These are phyloP conservation scores for Penicillium italicum DNA, from an alignment of 2,329 filamentous ascomycete species.

Conservation along the genomic window DNA sequence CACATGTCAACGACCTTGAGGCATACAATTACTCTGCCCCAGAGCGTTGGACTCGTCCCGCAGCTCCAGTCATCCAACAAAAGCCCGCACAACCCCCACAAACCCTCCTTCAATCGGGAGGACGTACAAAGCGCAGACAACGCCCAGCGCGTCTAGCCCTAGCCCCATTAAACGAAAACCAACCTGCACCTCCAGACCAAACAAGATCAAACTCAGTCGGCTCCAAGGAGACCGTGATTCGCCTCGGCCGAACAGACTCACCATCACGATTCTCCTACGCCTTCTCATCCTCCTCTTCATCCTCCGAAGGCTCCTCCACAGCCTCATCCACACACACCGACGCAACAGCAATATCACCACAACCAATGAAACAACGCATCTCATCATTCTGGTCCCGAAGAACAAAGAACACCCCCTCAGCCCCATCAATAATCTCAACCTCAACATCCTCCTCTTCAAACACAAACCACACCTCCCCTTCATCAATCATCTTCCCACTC, in stretches of 20 bases:
- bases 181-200: slow-evolving; percentile 19
- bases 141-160: slow-evolving; percentile 21
- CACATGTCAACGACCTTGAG: slow-evolving; percentile 53
- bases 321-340: slow-evolving; percentile 3
- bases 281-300: slow-evolving; percentile 35
- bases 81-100: slow-evolving; percentile 22
- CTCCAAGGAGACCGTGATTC: slow-evolving; percentile 37
- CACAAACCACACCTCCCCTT: slow-evolving; percentile 3
- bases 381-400: slow-evolving; percentile 21
- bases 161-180: slow-evolving; percentile 23
- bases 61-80: slow-evolving; percentile 33
- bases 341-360: background rate
- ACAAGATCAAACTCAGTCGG: slow-evolving; percentile 30
- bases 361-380: slow-evolving; percentile 14
- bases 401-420: slow-evolving; percentile 25
- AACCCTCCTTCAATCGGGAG: slow-evolving; percentile 40
- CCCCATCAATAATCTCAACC: slow-evolving; percentile 23
- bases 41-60: slow-evolving; percentile 48
- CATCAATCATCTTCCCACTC: slow-evolving; percentile 1
- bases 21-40: slow-evolving; percentile 58
- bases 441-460: slow-evolving; percentile 14
- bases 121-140: slow-evolving; percentile 37
- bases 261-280: slow-evolving; percentile 32
- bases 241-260: slow-evolving; percentile 30
- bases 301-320: slow-evolving; percentile 19